Conservation (phyloP, 192 early-diverging fungal genomes). For the Podila verticillata region DNA sequence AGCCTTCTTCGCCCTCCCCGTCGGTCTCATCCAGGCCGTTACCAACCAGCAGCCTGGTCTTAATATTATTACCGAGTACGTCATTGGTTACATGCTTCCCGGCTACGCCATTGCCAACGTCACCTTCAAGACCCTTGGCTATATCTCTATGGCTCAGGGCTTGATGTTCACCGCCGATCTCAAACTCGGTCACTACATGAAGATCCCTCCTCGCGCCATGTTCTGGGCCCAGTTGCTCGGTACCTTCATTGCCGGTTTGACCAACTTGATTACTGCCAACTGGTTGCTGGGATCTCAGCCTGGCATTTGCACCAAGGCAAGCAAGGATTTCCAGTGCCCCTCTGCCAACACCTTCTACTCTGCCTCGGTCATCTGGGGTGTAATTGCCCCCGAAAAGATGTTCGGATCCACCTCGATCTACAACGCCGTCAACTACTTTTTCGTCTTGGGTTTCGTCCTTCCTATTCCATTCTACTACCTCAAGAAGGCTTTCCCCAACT, state of each 20-base stretch:
- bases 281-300: constrained; percentile 54
- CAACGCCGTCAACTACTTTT: constrained; percentile 56
- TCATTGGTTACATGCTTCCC: constrained; percentile 64
- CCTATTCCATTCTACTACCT: constrained; percentile 68
- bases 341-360: constrained; percentile 68
- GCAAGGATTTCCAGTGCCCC: constrained; percentile 56
- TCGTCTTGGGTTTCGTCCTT: constrained; percentile 60
- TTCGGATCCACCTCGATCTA: constrained; percentile 60
- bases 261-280: constrained; percentile 59
- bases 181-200: constrained; percentile 68
- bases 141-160: constrained; percentile 76
- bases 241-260: constrained; percentile 66
- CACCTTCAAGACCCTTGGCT: constrained; percentile 68
- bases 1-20: constrained; percentile 57
- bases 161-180: constrained; percentile 76
- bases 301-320: constrained; percentile 51
- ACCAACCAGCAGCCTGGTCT: constrained; percentile 61
- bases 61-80: constrained; percentile 71
- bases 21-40: constrained; percentile 67
- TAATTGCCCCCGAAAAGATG: constrained; percentile 73
- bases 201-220: constrained; percentile 56
- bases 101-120: constrained; percentile 63
- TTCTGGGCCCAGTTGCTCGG: constrained; percentile 66
- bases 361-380: constrained; percentile 80
- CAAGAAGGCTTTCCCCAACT: constrained; percentile 60